Evolutionary conservation across 495 filamentous ascomycete species (phyloP).

Genomic region (Talaromyces wortmannii): DNA sequence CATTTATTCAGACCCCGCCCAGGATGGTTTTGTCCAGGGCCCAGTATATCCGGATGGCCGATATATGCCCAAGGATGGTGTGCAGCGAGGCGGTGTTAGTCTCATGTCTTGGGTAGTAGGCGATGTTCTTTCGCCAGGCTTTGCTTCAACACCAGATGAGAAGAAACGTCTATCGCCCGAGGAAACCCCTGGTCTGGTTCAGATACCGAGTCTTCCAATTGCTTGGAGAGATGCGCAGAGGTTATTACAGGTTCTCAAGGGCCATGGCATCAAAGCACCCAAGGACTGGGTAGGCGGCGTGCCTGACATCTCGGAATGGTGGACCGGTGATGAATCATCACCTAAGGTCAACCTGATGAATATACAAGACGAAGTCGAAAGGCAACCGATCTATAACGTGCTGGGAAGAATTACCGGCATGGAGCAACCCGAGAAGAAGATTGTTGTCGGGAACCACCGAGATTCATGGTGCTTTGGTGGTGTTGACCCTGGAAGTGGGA

Average conservation of each 20-base stretch:
- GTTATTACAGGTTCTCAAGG: conserved; percentile 70
- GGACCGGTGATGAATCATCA: conserved; percentile 71
- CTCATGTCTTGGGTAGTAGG: conserved; percentile 76
- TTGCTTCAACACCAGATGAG: conserved; percentile 64
- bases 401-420: conserved; percentile 74
- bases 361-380: conserved; percentile 73
- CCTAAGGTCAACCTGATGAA: conserved; percentile 82
- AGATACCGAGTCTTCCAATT: conserved; percentile 84
- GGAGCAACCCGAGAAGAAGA: conserved; percentile 75
- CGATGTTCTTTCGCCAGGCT: conserved; percentile 85
- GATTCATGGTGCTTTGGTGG: conserved; percentile 92
- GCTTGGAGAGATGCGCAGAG: conserved; percentile 81
- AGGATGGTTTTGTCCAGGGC: conserved; percentile 69
- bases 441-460: conserved; percentile 90
- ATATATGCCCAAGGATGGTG: conserved; percentile 70
- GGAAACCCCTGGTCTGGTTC: conserved; percentile 63
- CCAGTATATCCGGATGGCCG: conserved; percentile 65
- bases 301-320: conserved; percentile 66
- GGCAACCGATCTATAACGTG: conserved; percentile 86
- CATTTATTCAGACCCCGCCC: conserved; percentile 82
- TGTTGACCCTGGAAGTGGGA: conserved; percentile 78
- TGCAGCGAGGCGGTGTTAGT: conserved; percentile 78
- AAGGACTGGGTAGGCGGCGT: conserved; percentile 72
- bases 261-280: conserved; percentile 64
- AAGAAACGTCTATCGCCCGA: conserved; percentile 56